Base-by-base conservation (phyloP, 1,284 basidiomycete species). In the Leccinum pallidistipes region DNA sequence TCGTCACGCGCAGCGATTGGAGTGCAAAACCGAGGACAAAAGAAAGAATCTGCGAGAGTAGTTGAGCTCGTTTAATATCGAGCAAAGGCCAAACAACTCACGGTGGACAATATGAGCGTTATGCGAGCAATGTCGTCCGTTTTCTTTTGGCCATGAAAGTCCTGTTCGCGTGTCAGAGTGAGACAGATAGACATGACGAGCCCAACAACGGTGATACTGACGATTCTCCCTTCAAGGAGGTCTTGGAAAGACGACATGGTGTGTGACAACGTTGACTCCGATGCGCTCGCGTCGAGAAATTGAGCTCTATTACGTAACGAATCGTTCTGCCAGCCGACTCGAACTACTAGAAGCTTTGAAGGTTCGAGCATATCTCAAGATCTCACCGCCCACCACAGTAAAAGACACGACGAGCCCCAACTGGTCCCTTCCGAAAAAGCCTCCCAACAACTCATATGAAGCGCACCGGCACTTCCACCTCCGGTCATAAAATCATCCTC, bases 111-210 rank as follows among this genome's bases (percentile, higher is more conserved):
- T 38, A 80, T 72, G 36, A 83, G 72, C 73, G 77, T 78, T 61
- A 83, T 69, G 32, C 80, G 80, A 36, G 80, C 69, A 32, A 88
- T 77, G 56, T 77, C 69, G 62, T 91, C 90, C 0, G 83, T 84
- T 27, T 77, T 70, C 63, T 81, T 82, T 70, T 92, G 90, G 1
- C 90, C 90, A 66, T 85, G 82, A 74, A 91, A 92, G 71, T 92
- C 90, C 90, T 92, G 59, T 16, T 10, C 10, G 51, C 43, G n/a
- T 21, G 43, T 45, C 18, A 21, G 1, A 6, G 38, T 61, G 31
- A 64, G 59, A 54, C 9, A 57, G 6, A 18, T 7, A 1, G 0
- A 55, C 9, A 66, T 67, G 40, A 65, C 61, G 24, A 74, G 71
- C 51, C 1, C 2, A 6, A 49, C 1, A 5, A 40, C 3, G 4